Base-by-base conservation (phyloP, 2,329 filamentous ascomycete species). In the Rhynchosporium graminicola region DNA sequence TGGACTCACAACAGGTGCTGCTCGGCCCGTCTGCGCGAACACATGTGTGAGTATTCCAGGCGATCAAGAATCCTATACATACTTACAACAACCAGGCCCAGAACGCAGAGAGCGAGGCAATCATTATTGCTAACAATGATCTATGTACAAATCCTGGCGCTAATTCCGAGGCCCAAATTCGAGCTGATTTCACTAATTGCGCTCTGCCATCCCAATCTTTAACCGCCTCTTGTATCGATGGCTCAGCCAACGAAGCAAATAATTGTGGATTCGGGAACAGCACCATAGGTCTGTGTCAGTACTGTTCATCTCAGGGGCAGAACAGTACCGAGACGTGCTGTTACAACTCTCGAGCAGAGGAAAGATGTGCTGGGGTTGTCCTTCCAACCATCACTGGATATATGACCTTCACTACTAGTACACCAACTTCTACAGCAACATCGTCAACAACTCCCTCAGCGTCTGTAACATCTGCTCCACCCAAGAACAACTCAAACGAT, bases 261-360 rank as follows among this genome's bases (percentile, higher is more conserved):
- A 91, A 98, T 74, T 99, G 95, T 76, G 95, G 95, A 52, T 99
- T 89, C 74, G 84, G 83, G 46, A 83, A 85, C 67, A 88, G 84
- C 74, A 86, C 83, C 7, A 75, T 87, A 60, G 92, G 93, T 2
- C 81, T 99, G 42, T 99, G 95, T 78, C 86, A 88, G 4, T 97
- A 95, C 76, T 99, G 95, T 76, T 83, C 85, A 47, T 82, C 87
- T 6, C 94, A 90, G 70, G 92, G 93, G 33, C 85, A 88, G 66
- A 98, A 98, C 76, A 89, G 92, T 9, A 98, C 94, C 57, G 94
- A 98, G 75, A 96, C 93, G 3, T 99, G 95, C 80, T 99, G 95
- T 76, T 88, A 92, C 72, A 92, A 87, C 70, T 87, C 93, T 4
- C 82, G 92, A 65, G 87, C 89, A n/a, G 84, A 91, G 63, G 78